Conservation (phyloP, 345 rosid genomes). For the Arabidopsis thaliana region TAIR10.1 NC_003075.7:14812501-14813000, state of each 20-base stretch:
- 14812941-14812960: slow-evolving; percentile 2
- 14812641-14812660: slow-evolving; percentile 95
- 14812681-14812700: slow-evolving; percentile 61
- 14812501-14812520: slow-evolving; percentile 83
- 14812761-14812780: slow-evolving; percentile 78
- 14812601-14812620: slow-evolving; percentile 90
- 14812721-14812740: slow-evolving; percentile 79
- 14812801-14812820: slow-evolving; percentile 85
- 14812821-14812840: slow-evolving; percentile 27
- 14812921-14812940: slow-evolving; percentile 1
- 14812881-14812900: slow-evolving; percentile 3
- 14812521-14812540: slow-evolving; percentile 80
- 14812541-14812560: slow-evolving; percentile 77
- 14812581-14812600: slow-evolving; percentile 60
- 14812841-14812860: not conserved
- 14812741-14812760: slow-evolving; percentile 71
- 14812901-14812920: not conserved
- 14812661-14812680: slow-evolving; percentile 86
- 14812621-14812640: slow-evolving; percentile 98
- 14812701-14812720: slow-evolving; percentile 56
- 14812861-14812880: not conserved
- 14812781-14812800: slow-evolving; percentile 77
- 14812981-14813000: slow-evolving; percentile 45
- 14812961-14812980: slow-evolving; percentile 22
- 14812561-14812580: slow-evolving; percentile 18